Conservation (phyloP, 2,329 filamentous ascomycete genomes). For the Neobulgaria alba region DNA sequence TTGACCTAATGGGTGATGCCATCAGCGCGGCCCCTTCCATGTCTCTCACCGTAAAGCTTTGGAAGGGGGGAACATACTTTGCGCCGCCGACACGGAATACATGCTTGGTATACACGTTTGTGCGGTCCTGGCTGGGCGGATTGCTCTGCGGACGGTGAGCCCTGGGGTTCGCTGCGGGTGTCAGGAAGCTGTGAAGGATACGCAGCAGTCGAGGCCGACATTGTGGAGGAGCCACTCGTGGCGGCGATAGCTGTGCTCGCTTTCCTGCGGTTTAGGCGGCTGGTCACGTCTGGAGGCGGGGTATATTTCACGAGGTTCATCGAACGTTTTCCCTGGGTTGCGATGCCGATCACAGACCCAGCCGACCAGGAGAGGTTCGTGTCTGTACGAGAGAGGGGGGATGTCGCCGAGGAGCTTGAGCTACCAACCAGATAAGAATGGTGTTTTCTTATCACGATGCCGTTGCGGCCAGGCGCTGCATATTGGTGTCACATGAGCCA, state of each 20-base stretch:
- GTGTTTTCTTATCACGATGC: no score
- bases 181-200: slow-evolving; percentile 15
- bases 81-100: slow-evolving; percentile 45
- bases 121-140: slow-evolving; percentile 22
- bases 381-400: no score
- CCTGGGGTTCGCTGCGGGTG: slow-evolving; percentile 12
- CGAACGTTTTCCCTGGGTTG: no score
- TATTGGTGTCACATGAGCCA: no score
- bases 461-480: no score
- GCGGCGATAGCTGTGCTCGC: slow-evolving; percentile 2
- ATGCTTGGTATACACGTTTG: slow-evolving; percentile 33
- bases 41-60: background rate
- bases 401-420: no score
- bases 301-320: no score
- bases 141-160: slow-evolving; percentile 11
- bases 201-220: slow-evolving; percentile 15
- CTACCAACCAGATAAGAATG: no score
- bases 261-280: slow-evolving; percentile 6
- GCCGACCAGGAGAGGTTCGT: no score
- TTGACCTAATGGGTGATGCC: slow-evolving; percentile 25
- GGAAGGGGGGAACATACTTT: slow-evolving; percentile 32
- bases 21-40: background rate
- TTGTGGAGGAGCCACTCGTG: no score
- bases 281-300: no score
- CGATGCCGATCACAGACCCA: no score